Evolutionary conservation across 208 protist species (phyloP).

Genomic region (Crithidia acanthocephali): DNA sequence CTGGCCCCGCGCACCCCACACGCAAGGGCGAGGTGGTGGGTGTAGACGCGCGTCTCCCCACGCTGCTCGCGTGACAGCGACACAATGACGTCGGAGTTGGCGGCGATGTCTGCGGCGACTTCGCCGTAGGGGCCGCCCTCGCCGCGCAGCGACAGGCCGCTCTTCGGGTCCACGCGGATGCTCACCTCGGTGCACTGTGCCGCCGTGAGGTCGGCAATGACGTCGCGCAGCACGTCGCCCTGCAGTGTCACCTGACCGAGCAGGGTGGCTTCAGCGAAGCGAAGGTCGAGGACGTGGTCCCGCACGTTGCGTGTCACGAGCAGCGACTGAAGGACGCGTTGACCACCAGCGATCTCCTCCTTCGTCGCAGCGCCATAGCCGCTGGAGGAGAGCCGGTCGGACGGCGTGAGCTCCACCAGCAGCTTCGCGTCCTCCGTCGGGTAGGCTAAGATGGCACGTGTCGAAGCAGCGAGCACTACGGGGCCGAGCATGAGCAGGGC

Average conservation of each 20-base stretch:
- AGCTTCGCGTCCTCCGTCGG: conserved; percentile 55
- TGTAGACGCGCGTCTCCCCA: conserved; percentile 61
- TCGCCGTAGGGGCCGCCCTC: conserved; percentile 59
- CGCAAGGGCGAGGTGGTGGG: conserved; percentile 66
- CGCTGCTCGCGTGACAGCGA: conserved; percentile 26
- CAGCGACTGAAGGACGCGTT: conserved; percentile 58
- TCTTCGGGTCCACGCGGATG: conserved; percentile 37
- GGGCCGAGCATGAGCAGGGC: conserved; percentile 72
- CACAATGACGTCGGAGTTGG: conserved; percentile 49
- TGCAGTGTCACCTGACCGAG: conserved; percentile 53
- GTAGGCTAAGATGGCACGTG: conserved; percentile 55
- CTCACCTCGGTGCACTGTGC: conserved; percentile 64
- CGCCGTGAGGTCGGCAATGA: conserved; percentile 60
- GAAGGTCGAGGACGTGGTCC: conserved; percentile 67
- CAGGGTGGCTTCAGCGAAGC: conserved; percentile 53
- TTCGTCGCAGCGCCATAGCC: no score
- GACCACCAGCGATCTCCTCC: conserved; percentile 4
- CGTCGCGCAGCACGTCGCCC: conserved; percentile 60
- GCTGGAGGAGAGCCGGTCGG: conserved; percentile 6
- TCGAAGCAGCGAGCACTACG: conserved; percentile 26
- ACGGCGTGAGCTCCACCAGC: conserved; percentile 63
- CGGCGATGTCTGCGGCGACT: conserved; percentile 48
- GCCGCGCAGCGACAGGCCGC: conserved; percentile 59
- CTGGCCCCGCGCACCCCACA: conserved; percentile 43
- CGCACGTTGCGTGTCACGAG: conserved; percentile 67